These are phyloP conservation scores for Globisporangium carolinianum DNA, from an alignment of 352 stramenopile genomes.

Conservation along the genomic window DNA sequence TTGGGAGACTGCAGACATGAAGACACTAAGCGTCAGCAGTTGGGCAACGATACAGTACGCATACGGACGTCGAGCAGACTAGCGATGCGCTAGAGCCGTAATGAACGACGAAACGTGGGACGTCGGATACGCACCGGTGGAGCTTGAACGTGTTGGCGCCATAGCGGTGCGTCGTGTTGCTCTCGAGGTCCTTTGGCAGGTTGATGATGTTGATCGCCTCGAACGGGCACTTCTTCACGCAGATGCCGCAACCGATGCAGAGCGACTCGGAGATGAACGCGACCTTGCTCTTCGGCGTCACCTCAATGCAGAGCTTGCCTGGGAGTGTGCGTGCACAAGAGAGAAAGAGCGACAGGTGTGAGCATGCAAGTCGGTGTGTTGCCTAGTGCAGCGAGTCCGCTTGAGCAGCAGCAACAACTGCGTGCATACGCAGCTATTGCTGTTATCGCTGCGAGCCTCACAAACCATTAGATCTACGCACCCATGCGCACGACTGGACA, in stretches of 20 bases:
- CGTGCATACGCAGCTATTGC: too few relatives aligned
- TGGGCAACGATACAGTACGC: background rate
- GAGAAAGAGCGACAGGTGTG: background rate
- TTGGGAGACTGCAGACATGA: conserved; percentile 78
- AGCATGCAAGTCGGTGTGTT: background rate
- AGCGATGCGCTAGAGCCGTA: background rate
- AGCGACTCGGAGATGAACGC: conserved; percentile 98
- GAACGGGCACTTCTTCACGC: conserved; percentile 99
- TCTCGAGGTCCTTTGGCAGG: conserved; percentile 97
- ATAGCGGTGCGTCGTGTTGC: conserved; percentile 99
- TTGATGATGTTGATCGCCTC: conserved; percentile 99
- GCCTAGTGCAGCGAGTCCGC: too few relatives aligned
- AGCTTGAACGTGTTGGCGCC: conserved; percentile 99
- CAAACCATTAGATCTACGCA: conserved; percentile 15
- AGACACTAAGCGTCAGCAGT: background rate
- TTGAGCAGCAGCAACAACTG: background rate
- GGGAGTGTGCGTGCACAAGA: background rate
- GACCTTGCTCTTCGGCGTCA: conserved; percentile 94
- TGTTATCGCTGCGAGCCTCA: background rate
- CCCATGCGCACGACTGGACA: conserved; percentile 98
- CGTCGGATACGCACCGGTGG: conserved; percentile 59
- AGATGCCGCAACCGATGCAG: conserved; percentile 99
- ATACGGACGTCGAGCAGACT: background rate
- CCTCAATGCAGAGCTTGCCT: conserved; percentile 99
- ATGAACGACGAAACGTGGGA: background rate